Base-by-base conservation (phyloP, 1,284 basidiomycete genomes). In the Moesziomyces sp. region DNA sequence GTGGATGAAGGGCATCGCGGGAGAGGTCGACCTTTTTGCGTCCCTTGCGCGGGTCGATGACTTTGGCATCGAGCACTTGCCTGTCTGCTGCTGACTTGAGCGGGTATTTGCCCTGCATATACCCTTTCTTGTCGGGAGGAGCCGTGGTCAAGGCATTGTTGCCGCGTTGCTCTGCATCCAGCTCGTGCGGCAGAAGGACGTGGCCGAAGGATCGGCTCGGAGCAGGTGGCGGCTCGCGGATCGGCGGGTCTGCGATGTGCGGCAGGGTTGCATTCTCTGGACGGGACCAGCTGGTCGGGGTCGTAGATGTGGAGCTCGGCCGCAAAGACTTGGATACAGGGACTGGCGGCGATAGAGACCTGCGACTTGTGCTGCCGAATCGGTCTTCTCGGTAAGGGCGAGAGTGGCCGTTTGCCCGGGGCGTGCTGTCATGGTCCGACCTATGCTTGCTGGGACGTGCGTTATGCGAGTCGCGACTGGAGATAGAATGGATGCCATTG, bases 141-240 rank as follows among this genome's bases (percentile, higher is more conserved):
- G 58, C 42, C n/a, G 40, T 45, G 3, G 45, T 52, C 35, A 58
- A 24, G 14, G 18, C 51, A 28, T 76, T 76, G 46, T 59, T 47
- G 13, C 60, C 66, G 28, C 65, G 38, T 3, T 48, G 23, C 18
- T 73, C 72, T 24, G 33, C 30, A 5, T 64, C 54, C 11, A 79
- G 59, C 46, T 79, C 78, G 58, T 72, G 56, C 9, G 78, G 78
- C 9, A 79, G 56, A 13, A 16, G 56, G 38, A 79, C 67, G 42
- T 71, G 61, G 0, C 52, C 63, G 40, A 76, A 77, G 10, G 67
- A 72, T 16, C 40, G 60, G 14, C 19, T 52, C 30, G 21, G 7
- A 19, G 19, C 8, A 7, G 8, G 30, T 9, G 48, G n/a, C 14
- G 35, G 13, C 14, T 40, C 38, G 38, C 38, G 16, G 18, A 16